A percentile compares a stretch with the other conserved stretches of the same genome.
Conservation (phyloP, 1,284 basidiomycete species). For the Heterobasidion occidentale region DNA sequence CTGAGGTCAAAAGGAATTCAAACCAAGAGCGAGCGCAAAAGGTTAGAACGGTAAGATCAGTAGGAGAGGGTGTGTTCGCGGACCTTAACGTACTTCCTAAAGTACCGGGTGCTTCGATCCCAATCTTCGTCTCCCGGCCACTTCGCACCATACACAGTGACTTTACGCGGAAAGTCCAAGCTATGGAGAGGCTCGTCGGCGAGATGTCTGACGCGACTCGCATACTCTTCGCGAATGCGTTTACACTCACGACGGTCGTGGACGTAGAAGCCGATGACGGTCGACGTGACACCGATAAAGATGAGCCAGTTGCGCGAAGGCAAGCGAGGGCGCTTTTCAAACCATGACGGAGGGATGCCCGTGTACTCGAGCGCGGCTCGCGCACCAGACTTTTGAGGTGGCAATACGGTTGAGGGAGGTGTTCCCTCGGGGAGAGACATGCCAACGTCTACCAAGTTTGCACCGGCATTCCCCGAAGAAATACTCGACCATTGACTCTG, state of each 20-base stretch:
- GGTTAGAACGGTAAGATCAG: slow-evolving; percentile 1
- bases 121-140: slow-evolving; percentile 96
- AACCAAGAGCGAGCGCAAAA: not conserved
- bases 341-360: slow-evolving; percentile 61
- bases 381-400: slow-evolving; percentile 18
- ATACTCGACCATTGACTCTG: too few relatives aligned
- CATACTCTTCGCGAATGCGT: slow-evolving; percentile 70
- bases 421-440: not conserved
- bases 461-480: not conserved
- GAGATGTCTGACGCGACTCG: slow-evolving; percentile 73
- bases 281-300: slow-evolving; percentile 73
- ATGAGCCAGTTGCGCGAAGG: slow-evolving; percentile 94
- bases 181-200: slow-evolving; percentile 62
- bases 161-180: slow-evolving; percentile 70
- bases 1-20: slow-evolving; percentile 33
- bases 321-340: slow-evolving; percentile 69
- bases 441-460: not conserved
- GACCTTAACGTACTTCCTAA: slow-evolving; percentile 96
- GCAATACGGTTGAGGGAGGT: not conserved
- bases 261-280: slow-evolving; percentile 66
- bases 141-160: slow-evolving; percentile 82
- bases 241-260: slow-evolving; percentile 83
- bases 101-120: slow-evolving; percentile 79
- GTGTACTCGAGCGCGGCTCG: slow-evolving; percentile 30
- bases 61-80: slow-evolving; percentile 18